A percentile compares a stretch with the other conserved stretches of the same genome.
These are phyloP conservation scores for Mycena leptocephala DNA, from an alignment of 768 basidiomycete species.

Conservation along the genomic window DNA sequence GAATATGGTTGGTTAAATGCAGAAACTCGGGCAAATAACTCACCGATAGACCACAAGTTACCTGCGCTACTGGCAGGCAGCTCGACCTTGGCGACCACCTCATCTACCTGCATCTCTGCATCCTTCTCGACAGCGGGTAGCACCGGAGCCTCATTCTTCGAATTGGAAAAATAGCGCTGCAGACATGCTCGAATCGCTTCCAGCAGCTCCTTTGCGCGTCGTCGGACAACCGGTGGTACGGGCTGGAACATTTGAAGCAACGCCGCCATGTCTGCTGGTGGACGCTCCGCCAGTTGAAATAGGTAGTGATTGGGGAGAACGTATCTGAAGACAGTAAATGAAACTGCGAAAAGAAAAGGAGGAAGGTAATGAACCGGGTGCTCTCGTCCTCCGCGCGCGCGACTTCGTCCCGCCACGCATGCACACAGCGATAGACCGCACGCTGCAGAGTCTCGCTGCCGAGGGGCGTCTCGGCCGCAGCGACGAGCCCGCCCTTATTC, in stretches of 20 bases:
- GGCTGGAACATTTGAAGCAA: constrained; percentile 74
- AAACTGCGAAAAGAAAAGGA: not conserved
- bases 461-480: constrained; percentile 50
- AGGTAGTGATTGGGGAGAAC: constrained; percentile 84
- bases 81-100: constrained; percentile 6
- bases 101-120: constrained; percentile 28
- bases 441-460: constrained; percentile 63
- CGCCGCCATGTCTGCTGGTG: constrained; percentile 76
- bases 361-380: constrained; percentile 67
- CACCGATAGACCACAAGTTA: constrained; percentile 51
- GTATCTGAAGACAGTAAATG: constrained; percentile 57
- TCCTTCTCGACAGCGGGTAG: constrained; percentile 18
- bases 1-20: not conserved
- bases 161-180: constrained; percentile 47
- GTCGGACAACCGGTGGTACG: constrained; percentile 76
- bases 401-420: constrained; percentile 86
- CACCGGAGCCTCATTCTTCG: not conserved
- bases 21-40: not conserved
- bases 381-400: constrained; percentile 93
- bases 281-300: constrained; percentile 80
- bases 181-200: constrained; percentile 72
- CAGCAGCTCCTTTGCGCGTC: constrained; percentile 75
- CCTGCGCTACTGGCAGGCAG: constrained; percentile 12
- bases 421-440: constrained; percentile 79
- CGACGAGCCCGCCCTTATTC: constrained; percentile 76